Conservation (phyloP, 495 filamentous ascomycete species). For the Penicillium argentinense region DNA sequence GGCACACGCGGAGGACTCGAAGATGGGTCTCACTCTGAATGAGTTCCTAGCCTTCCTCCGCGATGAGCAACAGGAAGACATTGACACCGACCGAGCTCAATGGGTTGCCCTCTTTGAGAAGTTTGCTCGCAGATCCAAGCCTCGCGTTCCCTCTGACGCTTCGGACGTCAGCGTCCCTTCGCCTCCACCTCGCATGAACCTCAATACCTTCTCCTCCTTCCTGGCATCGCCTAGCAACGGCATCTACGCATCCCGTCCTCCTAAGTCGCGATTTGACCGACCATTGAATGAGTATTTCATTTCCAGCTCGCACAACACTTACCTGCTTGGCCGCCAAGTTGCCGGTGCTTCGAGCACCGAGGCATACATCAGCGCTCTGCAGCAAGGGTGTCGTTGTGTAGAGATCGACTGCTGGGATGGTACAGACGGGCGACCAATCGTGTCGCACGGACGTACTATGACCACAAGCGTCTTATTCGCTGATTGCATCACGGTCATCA, state of each 20-base stretch:
- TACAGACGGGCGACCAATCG: constrained; percentile 76
- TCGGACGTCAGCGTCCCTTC: constrained; percentile 35
- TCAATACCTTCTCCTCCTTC: constrained; percentile 72
- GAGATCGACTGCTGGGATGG: constrained; percentile 99
- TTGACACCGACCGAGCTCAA: constrained; percentile 59
- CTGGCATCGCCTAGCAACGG: constrained; percentile 72
- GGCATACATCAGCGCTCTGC: constrained; percentile 87
- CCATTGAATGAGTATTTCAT: constrained; percentile 98
- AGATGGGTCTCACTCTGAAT: constrained; percentile 62
- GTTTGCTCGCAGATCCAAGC: constrained; percentile 63
- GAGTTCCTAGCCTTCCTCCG: constrained; percentile 78
- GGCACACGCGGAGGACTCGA: constrained; percentile 45
- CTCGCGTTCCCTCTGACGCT: constrained; percentile 44
- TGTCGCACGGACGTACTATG: constrained; percentile 86
- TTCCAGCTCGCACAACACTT: constrained; percentile 98
- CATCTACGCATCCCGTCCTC: constrained; percentile 53
- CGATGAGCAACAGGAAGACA: constrained; percentile 71
- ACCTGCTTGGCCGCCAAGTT: constrained; percentile 87
- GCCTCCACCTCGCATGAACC: constrained; percentile 58
- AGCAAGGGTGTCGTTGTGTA: constrained; percentile 87
- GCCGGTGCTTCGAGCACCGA: constrained; percentile 87
- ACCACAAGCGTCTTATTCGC: constrained; percentile 83
- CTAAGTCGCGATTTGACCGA: constrained; percentile 65
- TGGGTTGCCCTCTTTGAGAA: constrained; percentile 78
- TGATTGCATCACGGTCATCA: constrained; percentile 89